Conservation (phyloP, 768 basidiomycete genomes). For the Hygrocybe punicea region DNA sequence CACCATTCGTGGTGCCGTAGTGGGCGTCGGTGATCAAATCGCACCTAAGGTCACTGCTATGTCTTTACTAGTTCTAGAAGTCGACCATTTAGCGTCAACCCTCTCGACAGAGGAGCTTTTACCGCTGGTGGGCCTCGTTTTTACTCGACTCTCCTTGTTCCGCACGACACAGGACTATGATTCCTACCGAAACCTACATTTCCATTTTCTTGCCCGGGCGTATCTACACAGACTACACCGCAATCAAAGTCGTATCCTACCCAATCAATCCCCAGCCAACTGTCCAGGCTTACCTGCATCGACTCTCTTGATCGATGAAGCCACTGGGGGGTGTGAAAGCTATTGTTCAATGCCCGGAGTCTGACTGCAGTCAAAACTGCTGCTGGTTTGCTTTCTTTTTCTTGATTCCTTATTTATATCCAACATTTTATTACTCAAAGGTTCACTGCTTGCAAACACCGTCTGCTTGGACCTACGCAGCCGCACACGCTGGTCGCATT, state of each 20-base stretch:
- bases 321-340: conserved; percentile 66
- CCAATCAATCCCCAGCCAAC: conserved; percentile 46
- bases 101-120: conserved; percentile 49
- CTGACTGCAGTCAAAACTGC: conserved; percentile 82
- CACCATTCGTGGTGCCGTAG: too few relatives aligned
- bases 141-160: not conserved
- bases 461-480: conserved; percentile 41
- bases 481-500: conserved; percentile 57
- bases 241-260: conserved; percentile 77
- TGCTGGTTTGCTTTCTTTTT: conserved; percentile 46
- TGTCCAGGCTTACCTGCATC: conserved; percentile 66
- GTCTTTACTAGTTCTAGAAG: conserved; percentile 61
- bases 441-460: conserved; percentile 66
- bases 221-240: conserved; percentile 55
- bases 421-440: conserved; percentile 35
- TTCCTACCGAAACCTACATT: conserved; percentile 54
- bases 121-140: conserved; percentile 33
- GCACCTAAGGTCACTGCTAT: too few relatives aligned
- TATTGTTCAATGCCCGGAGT: conserved; percentile 69
- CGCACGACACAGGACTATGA: conserved; percentile 58
- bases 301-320: conserved; percentile 72
- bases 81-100: conserved; percentile 45
- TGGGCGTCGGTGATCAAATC: too few relatives aligned
- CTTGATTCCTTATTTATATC: not conserved
- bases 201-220: conserved; percentile 84